Evolutionary conservation across 179 eudicot genomes (phyloP), one percentile per base, ranked within the genome.

Genomic region (Carnegiea gigantea): DNA sequence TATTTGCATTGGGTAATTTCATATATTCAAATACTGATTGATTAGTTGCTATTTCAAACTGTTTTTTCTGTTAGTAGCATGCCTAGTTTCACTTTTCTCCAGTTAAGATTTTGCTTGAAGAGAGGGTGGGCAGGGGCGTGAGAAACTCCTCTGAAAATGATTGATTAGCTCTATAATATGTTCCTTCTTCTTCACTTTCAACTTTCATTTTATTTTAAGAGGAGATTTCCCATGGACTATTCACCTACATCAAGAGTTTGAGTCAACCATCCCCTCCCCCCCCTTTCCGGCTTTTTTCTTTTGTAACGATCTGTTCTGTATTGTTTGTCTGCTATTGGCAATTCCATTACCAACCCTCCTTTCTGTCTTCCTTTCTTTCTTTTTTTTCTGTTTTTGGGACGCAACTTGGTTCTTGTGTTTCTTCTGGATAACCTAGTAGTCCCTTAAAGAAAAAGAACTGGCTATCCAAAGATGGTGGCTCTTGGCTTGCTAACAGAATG

Each of bases 391-490:
- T 33, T 33, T 33, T 1, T 33, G 3, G 36, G 36, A 33, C 10
- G 33, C 57, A 43, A 46, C 54, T 43, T 72, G 30, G 36, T 21
- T 74, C 9, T n/a, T n/a, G 28, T 53, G 44, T 75, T 23, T 38
- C 18, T 53, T 23, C 68, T 36, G 49, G 46, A 51, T 13, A 23
- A 57, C 51, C 78, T 38, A 14, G 13, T 36, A 53, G 36, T 57
- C 36, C 46, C 59, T 18, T 18, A 60, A 54, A 64, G 77, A 51
- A 23, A 30, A 17, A 7, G 20, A 70, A 17, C 74, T 13, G 24
- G 76, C 9, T 64, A 33, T 64, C 38, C 44, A n/a, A 76, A 23
- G 57, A 68, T 70, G 81, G 70, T 70, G 53, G 51, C 67, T 59
- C 64, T 82, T 77, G 51, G 51, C 51, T 77, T 57, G 49, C 49